Evolutionary conservation across 805 yeast genomes (phyloP).

Genomic region (Yarrowia porcina): DNA sequence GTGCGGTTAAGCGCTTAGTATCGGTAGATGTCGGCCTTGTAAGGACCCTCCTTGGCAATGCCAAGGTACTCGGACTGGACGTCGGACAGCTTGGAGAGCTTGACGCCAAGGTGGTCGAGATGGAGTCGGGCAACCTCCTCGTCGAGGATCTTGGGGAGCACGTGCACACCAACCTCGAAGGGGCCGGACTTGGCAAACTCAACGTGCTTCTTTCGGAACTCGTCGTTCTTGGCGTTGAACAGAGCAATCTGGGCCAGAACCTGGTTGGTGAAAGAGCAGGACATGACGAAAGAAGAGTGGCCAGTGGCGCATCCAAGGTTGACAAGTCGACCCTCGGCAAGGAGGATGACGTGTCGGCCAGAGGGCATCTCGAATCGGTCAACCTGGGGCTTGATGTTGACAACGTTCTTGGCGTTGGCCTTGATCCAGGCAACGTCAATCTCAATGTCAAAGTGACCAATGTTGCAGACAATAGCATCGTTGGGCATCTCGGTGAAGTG

Average conservation of each 20-base stretch:
- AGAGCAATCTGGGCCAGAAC: conserved; percentile 98
- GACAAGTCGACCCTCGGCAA: conserved; percentile 99
- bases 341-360: conserved; percentile 91
- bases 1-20: conserved; percentile 52
- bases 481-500: conserved; percentile 95
- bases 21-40: conserved; percentile 97
- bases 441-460: conserved; percentile 99
- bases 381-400: conserved; percentile 98
- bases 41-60: conserved; percentile 90
- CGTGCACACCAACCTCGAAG: conserved; percentile 88
- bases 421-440: conserved; percentile 99
- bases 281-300: conserved; percentile 98
- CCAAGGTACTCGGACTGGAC: conserved; percentile 94
- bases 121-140: conserved; percentile 98
- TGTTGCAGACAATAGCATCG: conserved; percentile 99
- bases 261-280: conserved; percentile 99
- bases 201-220: conserved; percentile 73
- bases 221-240: conserved; percentile 80
- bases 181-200: conserved; percentile 93
- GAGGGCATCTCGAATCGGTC: conserved; percentile 88
- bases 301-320: conserved; percentile 99
- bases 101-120: conserved; percentile 90
- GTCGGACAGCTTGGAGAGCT: conserved; percentile 67
- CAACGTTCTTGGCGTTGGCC: conserved; percentile 87
- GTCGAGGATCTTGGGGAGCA: conserved; percentile 95